Evolutionary conservation across 2,329 filamentous ascomycete species (phyloP).

Genomic region (Colletotrichum theobromicola): DNA sequence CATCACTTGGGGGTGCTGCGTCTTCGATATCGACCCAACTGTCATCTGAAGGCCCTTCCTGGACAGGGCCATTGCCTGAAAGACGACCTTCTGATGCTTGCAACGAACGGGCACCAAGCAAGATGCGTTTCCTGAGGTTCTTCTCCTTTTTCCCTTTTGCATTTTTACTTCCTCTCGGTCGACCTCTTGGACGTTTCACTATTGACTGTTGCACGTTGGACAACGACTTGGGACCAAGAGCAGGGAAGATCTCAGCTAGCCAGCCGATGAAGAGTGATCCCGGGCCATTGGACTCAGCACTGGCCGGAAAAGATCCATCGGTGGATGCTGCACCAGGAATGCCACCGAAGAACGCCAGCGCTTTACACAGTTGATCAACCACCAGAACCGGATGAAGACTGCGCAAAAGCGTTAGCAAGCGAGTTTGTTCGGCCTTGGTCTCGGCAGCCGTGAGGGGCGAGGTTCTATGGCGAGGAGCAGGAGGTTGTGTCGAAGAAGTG

Average conservation of each 20-base stretch:
- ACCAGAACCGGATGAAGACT: constrained; percentile 60
- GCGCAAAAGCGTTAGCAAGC: constrained; percentile 61
- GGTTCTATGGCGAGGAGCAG: constrained; percentile 23
- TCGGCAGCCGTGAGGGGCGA: constrained; percentile 46
- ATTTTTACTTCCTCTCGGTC: constrained; percentile 55
- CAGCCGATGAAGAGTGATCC: constrained; percentile 66
- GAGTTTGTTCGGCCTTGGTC: constrained; percentile 64
- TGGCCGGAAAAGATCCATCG: constrained; percentile 59
- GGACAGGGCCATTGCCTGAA: not conserved
- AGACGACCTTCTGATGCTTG: not conserved
- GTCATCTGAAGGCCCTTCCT: constrained; percentile 34
- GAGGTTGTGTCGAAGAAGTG: constrained; percentile 12
- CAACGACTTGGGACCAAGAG: constrained; percentile 29
- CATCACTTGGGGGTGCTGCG: constrained; percentile 31
- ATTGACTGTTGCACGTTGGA: constrained; percentile 3
- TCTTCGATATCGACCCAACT: constrained; percentile 54
- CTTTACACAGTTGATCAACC: constrained; percentile 68
- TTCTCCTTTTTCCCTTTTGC: constrained; percentile 47
- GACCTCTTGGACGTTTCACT: constrained; percentile 38
- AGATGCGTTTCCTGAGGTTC: not conserved
- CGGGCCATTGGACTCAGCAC: constrained; percentile 59
- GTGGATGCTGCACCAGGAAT: constrained; percentile 59
- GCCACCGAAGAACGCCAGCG: constrained; percentile 67
- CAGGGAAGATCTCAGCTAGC: constrained; percentile 68
- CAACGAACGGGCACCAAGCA: not conserved